phyloP scores from a whole-genome alignment of 345 rosid genomes.

The Eucalyptus tenuipes region DNA sequence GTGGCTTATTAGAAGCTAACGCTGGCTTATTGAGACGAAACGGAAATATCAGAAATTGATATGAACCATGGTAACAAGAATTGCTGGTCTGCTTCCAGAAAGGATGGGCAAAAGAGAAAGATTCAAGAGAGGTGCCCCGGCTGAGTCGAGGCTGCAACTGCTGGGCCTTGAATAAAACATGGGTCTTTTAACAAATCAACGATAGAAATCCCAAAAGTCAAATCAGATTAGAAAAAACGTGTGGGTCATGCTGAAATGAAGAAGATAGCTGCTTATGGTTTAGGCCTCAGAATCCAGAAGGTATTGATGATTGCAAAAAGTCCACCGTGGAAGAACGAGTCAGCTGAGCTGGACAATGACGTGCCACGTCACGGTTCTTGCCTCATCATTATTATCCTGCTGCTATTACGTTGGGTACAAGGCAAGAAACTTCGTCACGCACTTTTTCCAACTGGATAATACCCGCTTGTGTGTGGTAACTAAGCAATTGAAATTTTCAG shows the following conservation, averaged over 20 bases:
- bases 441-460: not conserved
- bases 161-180: not conserved
- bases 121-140: not conserved
- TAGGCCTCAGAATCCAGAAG: not conserved
- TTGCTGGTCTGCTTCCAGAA: not conserved
- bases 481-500: not conserved
- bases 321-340: not conserved
- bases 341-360: not conserved
- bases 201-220: not conserved
- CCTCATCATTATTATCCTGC: not conserved
- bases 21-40: too few species aligned
- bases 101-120: not conserved
- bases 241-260: not conserved
- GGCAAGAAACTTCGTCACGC: not conserved
- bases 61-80: too few species aligned
- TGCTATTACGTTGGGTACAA: not conserved
- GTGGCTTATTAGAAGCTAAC: accelerated
- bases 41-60: too few species aligned
- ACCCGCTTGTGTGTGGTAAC: not conserved
- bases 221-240: not conserved
- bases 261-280: not conserved
- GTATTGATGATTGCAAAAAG: not conserved
- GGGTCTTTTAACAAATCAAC: not conserved
- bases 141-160: not conserved
- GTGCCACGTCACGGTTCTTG: not conserved